These are phyloP conservation scores for Yarrowia galli DNA, from an alignment of 1,139 yeast species.

Conservation along the genomic window DNA sequence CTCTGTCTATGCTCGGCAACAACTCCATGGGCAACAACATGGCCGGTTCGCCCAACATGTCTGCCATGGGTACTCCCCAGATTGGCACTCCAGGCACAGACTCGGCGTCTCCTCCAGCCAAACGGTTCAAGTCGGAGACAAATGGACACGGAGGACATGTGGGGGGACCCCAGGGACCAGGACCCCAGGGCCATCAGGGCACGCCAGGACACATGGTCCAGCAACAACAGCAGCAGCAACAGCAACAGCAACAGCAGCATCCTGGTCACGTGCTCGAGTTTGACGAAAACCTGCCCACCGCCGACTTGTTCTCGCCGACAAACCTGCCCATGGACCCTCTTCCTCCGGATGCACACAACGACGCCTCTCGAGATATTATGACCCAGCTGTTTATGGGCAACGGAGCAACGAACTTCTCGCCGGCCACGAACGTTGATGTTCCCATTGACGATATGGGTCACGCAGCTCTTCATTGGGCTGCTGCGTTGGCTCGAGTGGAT, in stretches of 20 bases:
- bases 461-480: constrained; percentile 95
- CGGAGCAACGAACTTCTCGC: constrained; percentile 41
- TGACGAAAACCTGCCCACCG: constrained; percentile 49
- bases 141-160: constrained; percentile 13
- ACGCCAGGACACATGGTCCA: background rate
- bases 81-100: constrained; percentile 16
- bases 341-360: constrained; percentile 53
- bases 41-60: background rate
- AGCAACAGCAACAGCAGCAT: constrained; percentile 36
- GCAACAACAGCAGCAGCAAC: constrained; percentile 6
- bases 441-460: constrained; percentile 94
- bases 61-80: constrained; percentile 10
- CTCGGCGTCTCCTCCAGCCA: constrained; percentile 31
- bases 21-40: background rate
- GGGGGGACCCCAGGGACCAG: too few relatives aligned
- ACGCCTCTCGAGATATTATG: constrained; percentile 63
- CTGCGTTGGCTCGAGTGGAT: constrained; percentile 81
- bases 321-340: constrained; percentile 60
- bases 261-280: constrained; percentile 42
- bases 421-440: constrained; percentile 68
- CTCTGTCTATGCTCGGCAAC: constrained; percentile 32
- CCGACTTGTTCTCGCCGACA: constrained; percentile 41
- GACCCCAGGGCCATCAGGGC: too few relatives aligned
- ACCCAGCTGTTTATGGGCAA: constrained; percentile 55
- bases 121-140: constrained; percentile 34